Percentiles rank a stretch among this genome's conserved stretches.
Evolutionary conservation across 495 filamentous ascomycete species (phyloP).

Genomic region (Hypomontagnella submonticulosa): DNA sequence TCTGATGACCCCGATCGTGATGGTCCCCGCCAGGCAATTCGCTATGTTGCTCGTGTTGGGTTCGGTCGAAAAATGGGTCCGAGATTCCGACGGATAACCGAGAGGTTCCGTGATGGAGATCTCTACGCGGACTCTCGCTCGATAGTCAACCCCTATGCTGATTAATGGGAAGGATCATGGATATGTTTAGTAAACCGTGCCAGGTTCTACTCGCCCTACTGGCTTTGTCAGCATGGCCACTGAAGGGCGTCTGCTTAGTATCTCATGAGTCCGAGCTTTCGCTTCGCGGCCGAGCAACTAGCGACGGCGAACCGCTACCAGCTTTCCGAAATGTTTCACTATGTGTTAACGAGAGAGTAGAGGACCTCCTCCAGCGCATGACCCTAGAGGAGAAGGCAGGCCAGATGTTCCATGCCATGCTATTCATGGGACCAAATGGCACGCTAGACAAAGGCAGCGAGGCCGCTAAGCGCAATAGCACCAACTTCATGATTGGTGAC

Average conservation of each 20-base stretch:
- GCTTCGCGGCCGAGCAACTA: not conserved
- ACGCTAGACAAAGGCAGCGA: slow-evolving; percentile 34
- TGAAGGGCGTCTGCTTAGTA: slow-evolving; percentile 8
- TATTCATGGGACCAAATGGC: slow-evolving; percentile 37
- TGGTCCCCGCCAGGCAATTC: not conserved
- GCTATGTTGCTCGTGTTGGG: not conserved
- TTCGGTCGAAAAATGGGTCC: too few relatives aligned
- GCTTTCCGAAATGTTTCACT: slow-evolving; percentile 29
- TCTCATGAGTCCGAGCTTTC: not conserved
- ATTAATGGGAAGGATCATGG: slow-evolving; percentile 15
- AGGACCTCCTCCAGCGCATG: slow-evolving; percentile 69
- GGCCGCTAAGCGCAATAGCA: slow-evolving; percentile 26
- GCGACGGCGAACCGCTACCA: slow-evolving; percentile 1
- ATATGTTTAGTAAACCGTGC: not conserved
- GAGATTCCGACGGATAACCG: too few relatives aligned
- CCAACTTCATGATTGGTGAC: slow-evolving; percentile 38
- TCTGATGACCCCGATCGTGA: slow-evolving; percentile 18
- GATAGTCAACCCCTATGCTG: not conserved
- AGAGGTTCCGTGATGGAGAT: too few relatives aligned
- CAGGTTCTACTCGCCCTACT: slow-evolving; percentile 23
- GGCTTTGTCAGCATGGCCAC: slow-evolving; percentile 24
- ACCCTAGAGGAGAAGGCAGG: slow-evolving; percentile 70
- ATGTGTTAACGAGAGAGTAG: slow-evolving; percentile 63
- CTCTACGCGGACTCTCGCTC: too few relatives aligned
- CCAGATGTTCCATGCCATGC: slow-evolving; percentile 63